Evolutionary conservation across 768 basidiomycete genomes (phyloP), one percentile per base, ranked within the genome.

Genomic region (Podaxis sp.): DNA sequence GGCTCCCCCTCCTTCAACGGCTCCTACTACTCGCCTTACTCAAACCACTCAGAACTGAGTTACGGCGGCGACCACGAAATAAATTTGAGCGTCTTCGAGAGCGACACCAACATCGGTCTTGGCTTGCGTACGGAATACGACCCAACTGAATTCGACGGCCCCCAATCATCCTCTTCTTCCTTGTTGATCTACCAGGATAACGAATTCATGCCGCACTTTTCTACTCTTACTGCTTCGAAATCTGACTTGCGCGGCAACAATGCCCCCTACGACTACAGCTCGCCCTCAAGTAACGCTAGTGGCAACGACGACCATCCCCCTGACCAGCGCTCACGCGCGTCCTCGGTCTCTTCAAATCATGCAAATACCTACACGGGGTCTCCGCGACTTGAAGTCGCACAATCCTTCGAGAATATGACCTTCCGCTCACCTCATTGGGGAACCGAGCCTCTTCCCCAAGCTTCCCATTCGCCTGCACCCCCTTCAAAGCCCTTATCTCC

Each of bases 1-100:
- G 56, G 63, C n/a, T 67, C 69, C 1, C 67, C 69, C 4, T 69
- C 69, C 50, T 73, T 70, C 65, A 67, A 70, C 71, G 68, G 69
- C 21, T 88, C 87, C 4, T 87, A 87, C 76, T 81, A 85, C 72
- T 90, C 88, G 0, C 89, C 89, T 7, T 90, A 79, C 70, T 89
- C 88, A 5, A 76, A 72, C 55, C 77, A 83, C 65, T 89, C 88
- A 3, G 90, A 91, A n/a, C 85, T 89, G 18, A 77, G 74, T 60
- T 81, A 79, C 58, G 76, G 76, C 66, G 79, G 74, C n/a, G 82
- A 80, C 9, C 71, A 76, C 35, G 82, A 82, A 21, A 63, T 72
- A 57, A 65, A 64, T 62, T 79, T 84, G 57, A 72, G 72, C 55
- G 70, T 88, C 61, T 82, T 88, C 42, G 76, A 76, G 32, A 80